phyloP scores from a whole-genome alignment of 2,329 filamentous ascomycete species.

The Eutypella sp. region DNA sequence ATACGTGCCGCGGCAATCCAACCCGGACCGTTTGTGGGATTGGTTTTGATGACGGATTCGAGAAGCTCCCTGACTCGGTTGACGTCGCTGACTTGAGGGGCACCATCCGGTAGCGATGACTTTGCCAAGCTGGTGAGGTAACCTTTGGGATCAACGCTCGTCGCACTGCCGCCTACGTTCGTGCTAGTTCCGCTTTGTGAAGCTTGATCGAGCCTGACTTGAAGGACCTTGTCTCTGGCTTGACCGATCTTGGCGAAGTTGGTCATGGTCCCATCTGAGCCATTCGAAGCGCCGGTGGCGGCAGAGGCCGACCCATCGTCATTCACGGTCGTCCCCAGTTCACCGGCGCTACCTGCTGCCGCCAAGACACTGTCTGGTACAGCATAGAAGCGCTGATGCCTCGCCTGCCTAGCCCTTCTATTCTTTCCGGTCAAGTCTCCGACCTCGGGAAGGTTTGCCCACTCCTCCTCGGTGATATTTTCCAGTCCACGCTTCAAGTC shows the following conservation, averaged over 20 bases:
- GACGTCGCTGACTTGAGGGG: constrained; percentile 87
- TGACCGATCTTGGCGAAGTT: constrained; percentile 98
- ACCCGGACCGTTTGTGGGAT: constrained; percentile 87
- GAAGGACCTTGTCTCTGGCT: constrained; percentile 89
- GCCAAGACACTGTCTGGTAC: constrained; percentile 95
- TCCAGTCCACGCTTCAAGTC: constrained; percentile 88
- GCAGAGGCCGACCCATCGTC: constrained; percentile 63
- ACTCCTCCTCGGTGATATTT: constrained; percentile 89
- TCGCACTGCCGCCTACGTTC: constrained; percentile 68
- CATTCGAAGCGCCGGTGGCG: constrained; percentile 31
- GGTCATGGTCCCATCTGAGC: constrained; percentile 84
- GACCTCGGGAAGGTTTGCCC: constrained; percentile 91
- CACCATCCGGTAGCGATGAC: constrained; percentile 71
- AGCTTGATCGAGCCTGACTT: constrained; percentile 89
- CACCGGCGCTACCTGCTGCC: constrained; percentile 71
- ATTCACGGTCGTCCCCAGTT: constrained; percentile 83
- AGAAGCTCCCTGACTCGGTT: constrained; percentile 87
- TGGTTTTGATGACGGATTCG: constrained; percentile 97
- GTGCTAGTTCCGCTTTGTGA: constrained; percentile 65
- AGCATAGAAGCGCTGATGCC: constrained; percentile 84
- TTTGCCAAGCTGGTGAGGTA: constrained; percentile 90
- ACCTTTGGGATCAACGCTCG: constrained; percentile 89
- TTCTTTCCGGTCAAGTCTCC: constrained; percentile 96
- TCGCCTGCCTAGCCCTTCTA: constrained; percentile 74
- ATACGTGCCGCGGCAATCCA: constrained; percentile 93